Base-by-base conservation (phyloP, 805 yeast genomes). In the Metschnikowia proteae region DNA sequence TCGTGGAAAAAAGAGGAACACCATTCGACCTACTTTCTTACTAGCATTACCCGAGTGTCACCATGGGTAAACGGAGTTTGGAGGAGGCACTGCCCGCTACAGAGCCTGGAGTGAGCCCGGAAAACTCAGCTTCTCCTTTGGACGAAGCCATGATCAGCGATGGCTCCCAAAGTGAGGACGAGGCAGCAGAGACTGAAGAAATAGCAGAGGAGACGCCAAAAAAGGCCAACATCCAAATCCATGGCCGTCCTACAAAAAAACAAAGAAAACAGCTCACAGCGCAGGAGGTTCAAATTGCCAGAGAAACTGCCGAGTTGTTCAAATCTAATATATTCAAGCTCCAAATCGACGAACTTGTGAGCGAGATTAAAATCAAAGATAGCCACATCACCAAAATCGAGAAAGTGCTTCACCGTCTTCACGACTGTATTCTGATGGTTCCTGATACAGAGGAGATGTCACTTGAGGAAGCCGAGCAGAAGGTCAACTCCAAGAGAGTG, bases 251-350 rank as follows among this genome's bases (percentile, higher is more conserved):
- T 7, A 61, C 67, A 8, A 72, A 73, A 53, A 70, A 66, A 47
- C 73, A 66, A 36, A 62, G 58, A 40, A 63, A 65, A 44, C 72
- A 73, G 54, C 59, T 82, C 25, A 71, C 86, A 0, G 83, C 94
- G 0, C 91, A 88, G 57, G 97, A 94, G 50, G 82, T 92, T 40
- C 96, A 92, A 59, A 78, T 86, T 2, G 96, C 97, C 0, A 79
- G 96, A 59, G 97, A 91, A 65, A 88, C 97, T 0, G 94, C 96
- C 1, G 97, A 91, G 65, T 71, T 92, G 40, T 94, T 91, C 81
- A 89, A 91, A 62, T 89, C 97, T 6, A 94, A 91, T 67, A 90
- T 94, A 47, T 92, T 94, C 82, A 94, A 94, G 66, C 69, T 94
- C 49, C 96, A 94, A 70, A 90, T 94, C 52, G 98, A 91, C 67